These are phyloP conservation scores for Astrephomene gubernaculifera DNA, from an alignment of 139 green algal genomes.

Conservation along the genomic window DNA sequence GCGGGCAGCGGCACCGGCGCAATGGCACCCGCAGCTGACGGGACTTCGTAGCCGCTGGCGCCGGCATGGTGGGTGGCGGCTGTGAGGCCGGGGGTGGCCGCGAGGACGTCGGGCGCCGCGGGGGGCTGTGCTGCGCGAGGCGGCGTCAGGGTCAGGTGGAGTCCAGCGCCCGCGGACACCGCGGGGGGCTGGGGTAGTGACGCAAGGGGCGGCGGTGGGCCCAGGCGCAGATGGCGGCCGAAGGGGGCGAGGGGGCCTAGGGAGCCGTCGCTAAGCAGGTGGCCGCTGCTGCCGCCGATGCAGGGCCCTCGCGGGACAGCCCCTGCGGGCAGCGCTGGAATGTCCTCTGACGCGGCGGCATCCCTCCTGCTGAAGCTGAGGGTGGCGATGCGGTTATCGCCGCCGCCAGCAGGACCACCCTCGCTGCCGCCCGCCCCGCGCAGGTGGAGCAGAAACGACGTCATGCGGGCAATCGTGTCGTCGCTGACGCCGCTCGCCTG, in stretches of 20 bases:
- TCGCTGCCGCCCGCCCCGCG: not conserved
- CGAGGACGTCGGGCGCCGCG: too few relatives aligned
- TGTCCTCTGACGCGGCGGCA: not conserved
- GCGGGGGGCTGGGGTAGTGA: too few relatives aligned
- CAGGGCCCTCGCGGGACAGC: not conserved
- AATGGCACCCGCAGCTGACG: not conserved
- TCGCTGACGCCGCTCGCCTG: not conserved
- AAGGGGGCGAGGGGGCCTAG: not conserved
- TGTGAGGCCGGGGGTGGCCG: not conserved
- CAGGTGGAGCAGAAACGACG: slow-evolving; percentile 15
- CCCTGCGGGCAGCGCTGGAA: not conserved
- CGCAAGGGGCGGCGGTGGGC: slow-evolving; percentile 12
- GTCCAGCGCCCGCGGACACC: too few relatives aligned
- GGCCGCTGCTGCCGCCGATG: too few relatives aligned
- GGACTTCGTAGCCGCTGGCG: not conserved
- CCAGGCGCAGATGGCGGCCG: slow-evolving; percentile 1
- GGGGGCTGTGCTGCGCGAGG: too few relatives aligned
- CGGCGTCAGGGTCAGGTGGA: too few relatives aligned
- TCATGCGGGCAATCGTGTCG: not conserved
- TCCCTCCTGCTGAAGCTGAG: not conserved
- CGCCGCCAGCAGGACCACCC: too few relatives aligned
- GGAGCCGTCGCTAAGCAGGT: not conserved
- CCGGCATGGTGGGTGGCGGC: not conserved
- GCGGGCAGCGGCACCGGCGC: not conserved
- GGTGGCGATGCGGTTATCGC: too few relatives aligned